Evolutionary conservation across 306 rosid genomes (phyloP).

Genomic region (Fagus sylvatica): DNA sequence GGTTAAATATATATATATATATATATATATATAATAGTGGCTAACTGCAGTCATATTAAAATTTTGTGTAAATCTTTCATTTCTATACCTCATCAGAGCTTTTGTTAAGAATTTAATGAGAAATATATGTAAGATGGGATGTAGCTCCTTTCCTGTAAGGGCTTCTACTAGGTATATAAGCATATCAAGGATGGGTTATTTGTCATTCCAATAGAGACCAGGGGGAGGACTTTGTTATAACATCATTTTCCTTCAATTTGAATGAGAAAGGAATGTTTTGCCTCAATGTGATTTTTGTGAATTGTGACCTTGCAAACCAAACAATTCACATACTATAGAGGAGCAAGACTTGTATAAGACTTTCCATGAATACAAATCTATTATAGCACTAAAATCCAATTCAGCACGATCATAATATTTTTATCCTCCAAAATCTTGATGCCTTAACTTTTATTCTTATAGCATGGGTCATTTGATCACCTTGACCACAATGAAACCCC

Average conservation of each 20-base stretch:
- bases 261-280: neutral
- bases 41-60: neutral
- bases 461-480: conserved; percentile 87
- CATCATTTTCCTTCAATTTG: neutral
- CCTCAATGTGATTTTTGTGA: neutral
- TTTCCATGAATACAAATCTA: neutral
- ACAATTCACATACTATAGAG: neutral
- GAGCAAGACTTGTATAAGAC: neutral
- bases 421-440: conserved; percentile 11
- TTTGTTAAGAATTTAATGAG: neutral
- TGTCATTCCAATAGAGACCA: neutral
- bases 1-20: neutral
- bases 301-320: neutral
- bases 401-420: neutral
- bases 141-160: neutral
- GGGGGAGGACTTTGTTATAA: neutral
- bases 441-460: conserved; percentile 19
- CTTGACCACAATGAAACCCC: conserved; percentile 47
- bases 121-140: neutral
- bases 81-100: neutral
- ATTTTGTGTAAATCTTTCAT: neutral
- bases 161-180: neutral
- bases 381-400: neutral
- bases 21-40: neutral
- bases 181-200: neutral